phyloP scores from a whole-genome alignment of 2,329 filamentous ascomycete genomes.

The Uncinocarpus reesii region DNA sequence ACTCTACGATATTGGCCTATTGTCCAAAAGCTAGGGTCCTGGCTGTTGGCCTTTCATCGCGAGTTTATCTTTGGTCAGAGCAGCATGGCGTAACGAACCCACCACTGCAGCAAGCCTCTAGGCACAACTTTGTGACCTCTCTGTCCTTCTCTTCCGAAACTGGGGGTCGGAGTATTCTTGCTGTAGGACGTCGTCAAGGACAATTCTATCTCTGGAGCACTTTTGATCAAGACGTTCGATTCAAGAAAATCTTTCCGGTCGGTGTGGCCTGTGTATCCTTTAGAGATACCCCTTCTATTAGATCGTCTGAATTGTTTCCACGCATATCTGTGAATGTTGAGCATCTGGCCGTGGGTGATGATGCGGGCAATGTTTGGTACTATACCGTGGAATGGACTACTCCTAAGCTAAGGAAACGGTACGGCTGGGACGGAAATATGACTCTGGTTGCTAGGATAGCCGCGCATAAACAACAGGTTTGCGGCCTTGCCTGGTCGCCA shows the following conservation, averaged over 20 bases:
- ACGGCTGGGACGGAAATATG: constrained; percentile 68
- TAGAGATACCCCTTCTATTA: constrained; percentile 52
- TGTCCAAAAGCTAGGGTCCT: constrained; percentile 63
- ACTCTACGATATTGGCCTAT: constrained; percentile 84
- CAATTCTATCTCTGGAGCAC: constrained; percentile 68
- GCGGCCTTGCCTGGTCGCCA: constrained; percentile 77
- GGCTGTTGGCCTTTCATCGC: constrained; percentile 68
- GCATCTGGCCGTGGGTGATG: constrained; percentile 78
- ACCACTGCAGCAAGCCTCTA: constrained; percentile 43
- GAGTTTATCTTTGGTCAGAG: constrained; percentile 86
- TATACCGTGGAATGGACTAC: constrained; percentile 78
- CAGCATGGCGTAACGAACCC: constrained; percentile 52
- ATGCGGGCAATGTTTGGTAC: constrained; percentile 71
- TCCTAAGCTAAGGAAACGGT: constrained; percentile 48
- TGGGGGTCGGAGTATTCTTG: constrained; percentile 70
- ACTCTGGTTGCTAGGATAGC: constrained; percentile 65
- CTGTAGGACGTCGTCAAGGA: constrained; percentile 70
- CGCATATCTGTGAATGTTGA: constrained; percentile 55
- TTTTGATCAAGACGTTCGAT: constrained; percentile 54
- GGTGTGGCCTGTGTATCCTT: constrained; percentile 73
- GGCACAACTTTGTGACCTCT: constrained; percentile 59
- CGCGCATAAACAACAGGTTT: constrained; percentile 81
- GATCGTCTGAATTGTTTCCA: constrained; percentile 40
- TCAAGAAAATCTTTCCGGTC: constrained; percentile 61
- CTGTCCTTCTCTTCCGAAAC: constrained; percentile 76